Conservation (phyloP, 352 stramenopile genomes). For the Pythium grandisporangium region DNA sequence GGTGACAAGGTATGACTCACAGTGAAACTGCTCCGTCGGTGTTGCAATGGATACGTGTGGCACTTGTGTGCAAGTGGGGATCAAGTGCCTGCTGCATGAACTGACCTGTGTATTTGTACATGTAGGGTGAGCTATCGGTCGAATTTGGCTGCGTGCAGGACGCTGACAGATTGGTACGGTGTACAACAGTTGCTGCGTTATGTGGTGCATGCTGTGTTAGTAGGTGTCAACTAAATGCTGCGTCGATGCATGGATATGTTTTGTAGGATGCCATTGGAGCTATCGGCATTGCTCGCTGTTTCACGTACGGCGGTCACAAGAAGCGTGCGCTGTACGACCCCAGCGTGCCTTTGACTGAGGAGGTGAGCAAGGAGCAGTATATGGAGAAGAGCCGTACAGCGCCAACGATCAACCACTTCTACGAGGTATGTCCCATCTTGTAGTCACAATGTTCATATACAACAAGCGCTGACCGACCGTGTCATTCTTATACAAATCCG, state of each 20-base stretch:
- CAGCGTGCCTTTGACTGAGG: conserved; percentile 29
- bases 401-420: conserved; percentile 87
- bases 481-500: too few species aligned
- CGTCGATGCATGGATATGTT: too few species aligned
- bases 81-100: too few species aligned
- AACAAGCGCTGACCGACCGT: neutral
- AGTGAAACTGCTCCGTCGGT: neutral
- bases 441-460: neutral
- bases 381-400: conserved; percentile 58
- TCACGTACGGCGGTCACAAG: conserved; percentile 85
- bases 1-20: conserved; percentile 12
- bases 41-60: neutral
- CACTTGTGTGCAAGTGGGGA: too few species aligned
- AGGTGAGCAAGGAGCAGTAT: conserved; percentile 75
- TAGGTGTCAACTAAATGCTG: too few species aligned
- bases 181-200: too few species aligned
- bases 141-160: conserved; percentile 87
- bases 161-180: conserved; percentile 67
- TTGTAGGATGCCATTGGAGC: conserved; percentile 86
- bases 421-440: conserved; percentile 36
- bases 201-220: too few species aligned
- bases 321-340: conserved; percentile 75
- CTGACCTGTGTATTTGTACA: conserved; percentile 7
- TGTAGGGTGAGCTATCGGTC: conserved; percentile 23
- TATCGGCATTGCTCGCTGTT: conserved; percentile 86